These are phyloP conservation scores for Glycine latifolia DNA, from an alignment of 306 rosid genomes.

Conservation along the genomic window DNA sequence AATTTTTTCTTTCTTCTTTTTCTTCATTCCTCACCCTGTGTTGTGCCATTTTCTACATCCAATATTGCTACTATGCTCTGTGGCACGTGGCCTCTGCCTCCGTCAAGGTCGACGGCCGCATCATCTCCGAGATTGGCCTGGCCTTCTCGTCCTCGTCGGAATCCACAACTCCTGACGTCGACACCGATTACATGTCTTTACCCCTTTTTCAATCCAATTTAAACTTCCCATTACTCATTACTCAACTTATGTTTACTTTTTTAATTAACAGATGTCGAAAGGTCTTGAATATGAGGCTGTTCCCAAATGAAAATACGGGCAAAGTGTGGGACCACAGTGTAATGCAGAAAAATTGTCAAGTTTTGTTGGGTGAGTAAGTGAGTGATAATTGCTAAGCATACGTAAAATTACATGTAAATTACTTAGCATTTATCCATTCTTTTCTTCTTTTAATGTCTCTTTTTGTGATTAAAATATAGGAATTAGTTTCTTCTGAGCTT, in stretches of 20 bases:
- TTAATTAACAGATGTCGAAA: slow-evolving; percentile 72
- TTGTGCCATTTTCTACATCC: no score
- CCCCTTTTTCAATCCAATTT: neutral
- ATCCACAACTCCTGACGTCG: slow-evolving; percentile 80
- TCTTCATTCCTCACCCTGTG: no score
- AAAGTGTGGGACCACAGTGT: slow-evolving; percentile 91
- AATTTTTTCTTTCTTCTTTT: no score
- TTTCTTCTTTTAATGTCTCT: no score
- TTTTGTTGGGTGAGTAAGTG: slow-evolving; percentile 63
- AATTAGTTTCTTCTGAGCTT: no score
- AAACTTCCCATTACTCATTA: neutral
- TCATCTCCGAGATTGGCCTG: slow-evolving; percentile 86
- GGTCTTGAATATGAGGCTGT: slow-evolving; percentile 91
- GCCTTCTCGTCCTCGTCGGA: slow-evolving; percentile 89
- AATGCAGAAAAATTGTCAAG: slow-evolving; percentile 80
- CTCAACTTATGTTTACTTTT: neutral
- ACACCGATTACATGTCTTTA: slow-evolving; percentile 80
- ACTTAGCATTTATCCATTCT: no score
- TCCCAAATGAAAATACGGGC: slow-evolving; percentile 72
- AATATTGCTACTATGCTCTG: no score
- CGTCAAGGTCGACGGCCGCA: slow-evolving; percentile 85
- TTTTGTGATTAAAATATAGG: no score
- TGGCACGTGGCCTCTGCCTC: slow-evolving; percentile 90
- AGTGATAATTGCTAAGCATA: no score
- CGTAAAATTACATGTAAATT: no score